phyloP scores from a whole-genome alignment of 352 stramenopile species.

The Thalassiosira exigua region DNA sequence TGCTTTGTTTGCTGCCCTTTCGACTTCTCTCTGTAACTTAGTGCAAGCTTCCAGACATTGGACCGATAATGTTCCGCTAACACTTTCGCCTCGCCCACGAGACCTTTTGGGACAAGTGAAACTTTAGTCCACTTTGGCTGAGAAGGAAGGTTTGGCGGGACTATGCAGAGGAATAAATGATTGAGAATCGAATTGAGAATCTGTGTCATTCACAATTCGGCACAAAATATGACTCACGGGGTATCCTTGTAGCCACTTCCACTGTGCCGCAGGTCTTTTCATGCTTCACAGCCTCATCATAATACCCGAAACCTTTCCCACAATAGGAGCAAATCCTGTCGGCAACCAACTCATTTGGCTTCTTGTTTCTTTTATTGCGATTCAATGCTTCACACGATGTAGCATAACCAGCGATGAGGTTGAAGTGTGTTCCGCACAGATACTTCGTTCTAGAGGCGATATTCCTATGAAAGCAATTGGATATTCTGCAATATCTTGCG shows the following conservation, averaged over 20 bases:
- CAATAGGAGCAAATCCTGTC: conserved; percentile 12
- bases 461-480: conserved; percentile 8
- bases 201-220: no score
- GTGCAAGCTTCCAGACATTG: conserved; percentile 6
- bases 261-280: conserved; percentile 12
- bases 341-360: background rate
- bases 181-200: no score
- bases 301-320: conserved; percentile 2
- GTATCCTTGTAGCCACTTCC: background rate
- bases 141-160: background rate
- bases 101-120: background rate
- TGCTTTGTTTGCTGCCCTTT: background rate
- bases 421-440: background rate
- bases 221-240: background rate
- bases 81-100: background rate
- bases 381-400: background rate
- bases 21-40: conserved; percentile 5
- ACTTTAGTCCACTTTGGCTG: background rate
- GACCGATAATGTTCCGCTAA: background rate
- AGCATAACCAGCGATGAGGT: no score
- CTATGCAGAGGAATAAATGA: background rate
- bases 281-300: background rate
- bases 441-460: background rate
- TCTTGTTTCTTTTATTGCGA: background rate
- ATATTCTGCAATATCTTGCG: background rate